Conservation (phyloP, 179 eudicot species). For the Spinacia oleracea region DNA sequence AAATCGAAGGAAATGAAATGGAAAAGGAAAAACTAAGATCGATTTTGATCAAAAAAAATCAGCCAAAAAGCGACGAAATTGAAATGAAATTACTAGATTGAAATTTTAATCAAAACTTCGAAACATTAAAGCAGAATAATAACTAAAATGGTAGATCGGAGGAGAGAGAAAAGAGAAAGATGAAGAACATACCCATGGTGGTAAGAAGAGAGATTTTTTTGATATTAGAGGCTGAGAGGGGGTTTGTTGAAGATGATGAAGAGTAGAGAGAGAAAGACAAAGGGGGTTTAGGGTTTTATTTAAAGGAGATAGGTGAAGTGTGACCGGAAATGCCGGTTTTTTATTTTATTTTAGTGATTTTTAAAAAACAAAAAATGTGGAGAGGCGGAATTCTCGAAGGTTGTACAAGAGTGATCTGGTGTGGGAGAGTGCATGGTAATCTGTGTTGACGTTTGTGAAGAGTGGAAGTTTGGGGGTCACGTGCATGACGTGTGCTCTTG, state of each 20-base stretch:
- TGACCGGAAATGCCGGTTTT: conserved; percentile 24
- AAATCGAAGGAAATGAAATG: too few species aligned
- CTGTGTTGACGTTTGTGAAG: neutral
- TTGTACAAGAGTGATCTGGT: neutral
- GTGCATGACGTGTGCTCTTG: neutral
- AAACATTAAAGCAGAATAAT: neutral
- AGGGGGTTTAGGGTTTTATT: conserved; percentile 25
- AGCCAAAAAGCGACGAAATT: too few species aligned
- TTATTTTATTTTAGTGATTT: neutral
- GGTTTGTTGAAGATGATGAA: neutral
- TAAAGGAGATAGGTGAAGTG: conserved; percentile 16
- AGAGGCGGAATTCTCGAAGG: conserved; percentile 27
- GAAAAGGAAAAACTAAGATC: too few species aligned
- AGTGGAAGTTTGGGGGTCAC: neutral
- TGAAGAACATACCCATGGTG: conserved; percentile 21
- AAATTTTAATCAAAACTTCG: too few species aligned
- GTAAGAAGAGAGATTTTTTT: conserved; percentile 8
- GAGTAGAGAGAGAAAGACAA: neutral
- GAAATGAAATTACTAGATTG: too few species aligned
- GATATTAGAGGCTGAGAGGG: neutral
- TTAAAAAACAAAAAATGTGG: neutral
- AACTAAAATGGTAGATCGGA: neutral
- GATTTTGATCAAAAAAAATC: too few species aligned
- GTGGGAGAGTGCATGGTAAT: conserved; percentile 3
- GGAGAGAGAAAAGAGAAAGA: neutral